phyloP scores from a whole-genome alignment of 1,284 basidiomycete genomes.

The Ganoderma multipileum region DNA sequence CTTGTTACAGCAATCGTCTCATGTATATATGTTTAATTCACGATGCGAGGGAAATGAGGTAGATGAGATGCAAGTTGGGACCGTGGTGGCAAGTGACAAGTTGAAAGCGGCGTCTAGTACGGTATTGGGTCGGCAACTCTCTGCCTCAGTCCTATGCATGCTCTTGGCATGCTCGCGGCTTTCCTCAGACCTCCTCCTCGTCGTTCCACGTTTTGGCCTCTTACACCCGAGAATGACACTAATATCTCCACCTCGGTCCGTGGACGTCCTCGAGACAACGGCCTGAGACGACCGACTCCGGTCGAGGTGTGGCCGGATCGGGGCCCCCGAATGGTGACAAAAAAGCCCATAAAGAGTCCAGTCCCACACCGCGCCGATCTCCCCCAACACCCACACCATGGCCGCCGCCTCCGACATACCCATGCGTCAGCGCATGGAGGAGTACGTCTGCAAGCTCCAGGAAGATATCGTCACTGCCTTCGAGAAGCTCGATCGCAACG shows the following conservation, averaged over 20 bases:
- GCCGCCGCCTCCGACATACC: slow-evolving; percentile 41
- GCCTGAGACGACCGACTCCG: neutral
- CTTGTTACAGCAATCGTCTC: no score
- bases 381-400: slow-evolving; percentile 17
- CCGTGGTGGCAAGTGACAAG: no score
- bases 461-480: slow-evolving; percentile 83
- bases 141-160: no score
- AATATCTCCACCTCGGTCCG: neutral
- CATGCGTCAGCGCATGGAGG: slow-evolving; percentile 85
- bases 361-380: slow-evolving; percentile 1
- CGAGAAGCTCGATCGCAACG: slow-evolving; percentile 79
- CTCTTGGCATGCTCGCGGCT: no score
- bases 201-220: neutral
- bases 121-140: no score
- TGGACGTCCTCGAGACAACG: neutral
- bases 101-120: no score
- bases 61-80: no score
- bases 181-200: neutral
- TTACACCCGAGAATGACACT: neutral
- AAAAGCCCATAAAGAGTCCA: slow-evolving; percentile 10
- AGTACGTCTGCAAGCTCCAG: slow-evolving; percentile 84
- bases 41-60: no score
- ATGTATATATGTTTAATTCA: no score
- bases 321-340: slow-evolving; percentile 15
- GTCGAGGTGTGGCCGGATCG: no score